Evolutionary conservation across 306 rosid species (phyloP), one percentile per base, ranked within the genome.

Genomic region (Alnus rubra): DNA sequence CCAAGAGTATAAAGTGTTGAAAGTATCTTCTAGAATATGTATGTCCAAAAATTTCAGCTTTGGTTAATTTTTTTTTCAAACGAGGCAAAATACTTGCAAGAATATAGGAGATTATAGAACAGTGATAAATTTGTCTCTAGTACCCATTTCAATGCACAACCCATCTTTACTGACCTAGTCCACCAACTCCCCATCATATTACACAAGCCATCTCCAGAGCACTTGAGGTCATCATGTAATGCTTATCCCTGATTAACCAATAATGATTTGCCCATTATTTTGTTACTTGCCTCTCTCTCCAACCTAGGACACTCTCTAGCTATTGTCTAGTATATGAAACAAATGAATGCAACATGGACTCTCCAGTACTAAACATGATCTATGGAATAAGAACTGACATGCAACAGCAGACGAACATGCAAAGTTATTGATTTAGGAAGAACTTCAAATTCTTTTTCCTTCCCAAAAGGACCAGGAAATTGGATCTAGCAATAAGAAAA

Each of bases 251-350:
- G 49, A 8, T 18, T 67, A 18, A 39, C 4, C 50, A 18, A n/a
- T 67, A 6, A 18, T 67, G 51, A 67, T 67, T 37, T 67, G 14
- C 72, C 49, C 11, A 67, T 72, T 76, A 53, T 71, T 28, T 64
- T 76, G 14, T 64, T 13, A 53, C 28, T 30, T 47, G 3, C 63
- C 6, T 6, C 49, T 39, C 39, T 72, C 69, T 48, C 51, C 45
- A 70, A 72, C 42, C 74, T 64, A 31, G 45, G 65, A 82, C 49
- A 65, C 10, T 64, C 64, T 39, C 51, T 42, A 67, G 7, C 50
- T n/a, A 18, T 67, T 42, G 50, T n/a, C 50, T 39, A 42, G 30
- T 14, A 67, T 67, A 33, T 64, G 44, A 39, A 42, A n/a, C 15
- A 67, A 67, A 42, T 67, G 30, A 39, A 4, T 67, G 10, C 15